Conservation (phyloP, 345 rosid genomes). For the Brassica carinata region DNA sequence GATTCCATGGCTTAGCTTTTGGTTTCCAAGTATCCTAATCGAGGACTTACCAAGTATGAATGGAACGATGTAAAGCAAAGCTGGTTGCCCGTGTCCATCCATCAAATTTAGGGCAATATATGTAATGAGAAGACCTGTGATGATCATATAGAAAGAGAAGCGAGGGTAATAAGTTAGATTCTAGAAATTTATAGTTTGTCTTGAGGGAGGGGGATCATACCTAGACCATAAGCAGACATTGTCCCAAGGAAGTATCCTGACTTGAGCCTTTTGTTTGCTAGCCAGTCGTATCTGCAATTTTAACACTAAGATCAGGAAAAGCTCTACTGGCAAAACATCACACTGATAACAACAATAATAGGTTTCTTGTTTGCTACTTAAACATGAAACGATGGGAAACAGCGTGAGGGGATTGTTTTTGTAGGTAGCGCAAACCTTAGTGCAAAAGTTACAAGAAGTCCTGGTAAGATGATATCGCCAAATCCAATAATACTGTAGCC, state of each 20-base stretch:
- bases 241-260: conserved; percentile 89
- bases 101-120: conserved; percentile 90
- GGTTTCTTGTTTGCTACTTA: too few relatives aligned
- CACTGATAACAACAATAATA: not conserved
- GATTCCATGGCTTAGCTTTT: not conserved
- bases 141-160: too few relatives aligned
- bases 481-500: conserved; percentile 97
- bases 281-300: conserved; percentile 81
- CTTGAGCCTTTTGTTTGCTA: conserved; percentile 69
- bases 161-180: not conserved
- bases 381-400: not conserved
- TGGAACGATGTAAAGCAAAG: conserved; percentile 93
- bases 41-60: conserved; percentile 75
- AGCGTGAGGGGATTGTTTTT: not conserved
- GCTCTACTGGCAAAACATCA: not conserved
- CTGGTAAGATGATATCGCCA: conserved; percentile 96
- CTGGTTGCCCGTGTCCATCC: conserved; percentile 99
- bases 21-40: not conserved
- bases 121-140: conserved; percentile 78
- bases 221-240: conserved; percentile 94
- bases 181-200: not conserved
- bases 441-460: conserved; percentile 84
- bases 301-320: not conserved
- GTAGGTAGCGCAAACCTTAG: conserved; percentile 56
- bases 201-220: conserved; percentile 22